A percentile compares a stretch with the other conserved stretches of the same genome.
phyloP scores from a whole-genome alignment of 169 alveolate species.

The Babesia ovata region DNA sequence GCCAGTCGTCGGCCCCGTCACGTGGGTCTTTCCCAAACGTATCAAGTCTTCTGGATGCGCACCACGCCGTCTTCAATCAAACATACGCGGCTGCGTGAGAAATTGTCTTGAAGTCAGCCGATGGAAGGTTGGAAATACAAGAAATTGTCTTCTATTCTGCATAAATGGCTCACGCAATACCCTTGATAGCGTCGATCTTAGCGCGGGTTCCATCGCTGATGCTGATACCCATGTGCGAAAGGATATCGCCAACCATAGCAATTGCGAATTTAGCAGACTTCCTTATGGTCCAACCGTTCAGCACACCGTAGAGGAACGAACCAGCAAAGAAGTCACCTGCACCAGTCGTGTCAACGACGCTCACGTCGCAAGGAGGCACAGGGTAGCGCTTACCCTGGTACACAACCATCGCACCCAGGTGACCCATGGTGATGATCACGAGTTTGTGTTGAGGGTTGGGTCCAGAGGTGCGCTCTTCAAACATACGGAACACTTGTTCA shows the following conservation, averaged over 20 bases:
- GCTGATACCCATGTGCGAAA: slow-evolving; percentile 1
- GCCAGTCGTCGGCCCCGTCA: too few species aligned
- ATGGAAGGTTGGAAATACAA: too few species aligned
- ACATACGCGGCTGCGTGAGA: too few species aligned
- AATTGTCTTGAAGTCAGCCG: too few species aligned
- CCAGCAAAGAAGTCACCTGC: slow-evolving; percentile 45
- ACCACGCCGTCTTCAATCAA: too few species aligned
- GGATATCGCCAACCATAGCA: slow-evolving; percentile 11
- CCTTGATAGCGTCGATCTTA: slow-evolving; percentile 22
- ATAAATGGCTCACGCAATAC: neutral
- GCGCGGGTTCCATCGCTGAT: neutral
- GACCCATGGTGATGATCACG: slow-evolving; percentile 18
- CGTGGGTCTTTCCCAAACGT: too few species aligned
- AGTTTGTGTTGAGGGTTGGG: slow-evolving; percentile 7
- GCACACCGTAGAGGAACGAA: slow-evolving; percentile 18
- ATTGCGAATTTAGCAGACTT: neutral
- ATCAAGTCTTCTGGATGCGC: too few species aligned
- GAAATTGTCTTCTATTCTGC: slow-evolving; percentile 23
- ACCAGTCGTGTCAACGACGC: slow-evolving; percentile 31
- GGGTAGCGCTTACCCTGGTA: slow-evolving; percentile 9
- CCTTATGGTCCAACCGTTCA: slow-evolving; percentile 11
- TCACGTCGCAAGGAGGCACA: slow-evolving; percentile 5
- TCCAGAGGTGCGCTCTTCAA: slow-evolving; percentile 14
- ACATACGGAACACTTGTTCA: neutral
- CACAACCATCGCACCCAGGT: slow-evolving; percentile 17